Evolutionary conservation across 2,329 filamentous ascomycete species (phyloP), one percentile per base, ranked within the genome.

Genomic region (Fusarium musae): DNA sequence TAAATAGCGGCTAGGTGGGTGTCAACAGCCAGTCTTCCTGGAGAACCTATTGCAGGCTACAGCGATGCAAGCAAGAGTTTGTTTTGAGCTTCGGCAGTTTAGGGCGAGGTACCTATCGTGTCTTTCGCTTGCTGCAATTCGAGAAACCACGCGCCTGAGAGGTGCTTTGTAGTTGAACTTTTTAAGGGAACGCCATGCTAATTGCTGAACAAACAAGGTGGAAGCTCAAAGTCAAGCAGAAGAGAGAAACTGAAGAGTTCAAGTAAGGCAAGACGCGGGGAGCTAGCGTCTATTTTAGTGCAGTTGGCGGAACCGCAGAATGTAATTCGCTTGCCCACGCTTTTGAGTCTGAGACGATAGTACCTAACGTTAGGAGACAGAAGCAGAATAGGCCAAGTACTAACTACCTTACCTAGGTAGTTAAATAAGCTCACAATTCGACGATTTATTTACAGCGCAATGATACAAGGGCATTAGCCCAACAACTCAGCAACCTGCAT

Each of bases 221-320:
- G 64, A 60, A 54, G 64, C 49, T 40, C 43, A 63, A 28, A 50
- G 63, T 47, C 39, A 40, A 47, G n/a, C 30, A 40, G 42, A 37
- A 62, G 53, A 52, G 42, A 72, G 39, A 65, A 47, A 49, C 34
- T 42, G 57, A 66, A 59, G 65, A 64, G 68, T 64, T 63, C 64
- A 65, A 59, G 61, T 21, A 47, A 75, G 73, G 74, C 75, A 66
- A 78, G 74, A 78, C 73, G 76, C 69, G 76, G 76, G 75, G 76
- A 78, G 76, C 72, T 78, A 78, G 75, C 49, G 76, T 66, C 59
- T 69, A 42, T 56, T 65, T 77, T 77, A 78, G 74, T 77, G 69
- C 40, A 43, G 60, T 70, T 73, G 71, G 76, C 76, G 73, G 73
- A 75, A 77, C 63, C 70, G 63, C 72, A 74, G 61, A 54, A 34